Evolutionary conservation across 225 moss, liverwort and hornwort genomes (phyloP).

Genomic region (Physcomitrium patens): DNA sequence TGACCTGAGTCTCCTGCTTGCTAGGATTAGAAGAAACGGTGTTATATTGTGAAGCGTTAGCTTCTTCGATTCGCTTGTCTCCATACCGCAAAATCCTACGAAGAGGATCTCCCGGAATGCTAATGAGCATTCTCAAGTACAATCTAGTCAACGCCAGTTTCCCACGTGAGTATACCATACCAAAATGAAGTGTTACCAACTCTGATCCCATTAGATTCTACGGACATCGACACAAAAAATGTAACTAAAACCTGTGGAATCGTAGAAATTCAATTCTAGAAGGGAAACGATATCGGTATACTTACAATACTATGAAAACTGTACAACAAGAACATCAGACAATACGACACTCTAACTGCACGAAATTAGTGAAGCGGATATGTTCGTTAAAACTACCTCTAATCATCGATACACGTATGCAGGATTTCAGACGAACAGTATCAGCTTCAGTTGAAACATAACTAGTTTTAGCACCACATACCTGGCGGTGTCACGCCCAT

Average conservation of each 20-base stretch:
- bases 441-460: slow-evolving; percentile 11
- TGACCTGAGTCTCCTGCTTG: slow-evolving; percentile 48
- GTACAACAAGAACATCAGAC: too few relatives aligned
- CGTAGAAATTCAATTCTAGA: not conserved
- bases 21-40: slow-evolving; percentile 53
- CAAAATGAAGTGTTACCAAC: slow-evolving; percentile 10
- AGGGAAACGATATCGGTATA: slow-evolving; percentile 2
- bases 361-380: slow-evolving; percentile 9
- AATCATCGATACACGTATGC: slow-evolving; percentile 8
- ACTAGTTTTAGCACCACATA: slow-evolving; percentile 32
- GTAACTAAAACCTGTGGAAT: not conserved
- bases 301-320: not conserved
- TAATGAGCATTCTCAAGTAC: slow-evolving; percentile 90
- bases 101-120: slow-evolving; percentile 83
- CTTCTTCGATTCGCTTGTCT: slow-evolving; percentile 80
- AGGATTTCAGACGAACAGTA: not conserved
- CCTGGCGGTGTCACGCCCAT: slow-evolving; percentile 98
- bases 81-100: slow-evolving; percentile 76
- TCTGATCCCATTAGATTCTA: slow-evolving; percentile 7
- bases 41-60: slow-evolving; percentile 65
- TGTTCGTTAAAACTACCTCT: not conserved
- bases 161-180: slow-evolving; percentile 23
- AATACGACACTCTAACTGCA: not conserved
- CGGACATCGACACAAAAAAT: not conserved
- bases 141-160: slow-evolving; percentile 55